phyloP scores from a whole-genome alignment of 2,329 filamentous ascomycete species.

The Mycogone perniciosa region DNA sequence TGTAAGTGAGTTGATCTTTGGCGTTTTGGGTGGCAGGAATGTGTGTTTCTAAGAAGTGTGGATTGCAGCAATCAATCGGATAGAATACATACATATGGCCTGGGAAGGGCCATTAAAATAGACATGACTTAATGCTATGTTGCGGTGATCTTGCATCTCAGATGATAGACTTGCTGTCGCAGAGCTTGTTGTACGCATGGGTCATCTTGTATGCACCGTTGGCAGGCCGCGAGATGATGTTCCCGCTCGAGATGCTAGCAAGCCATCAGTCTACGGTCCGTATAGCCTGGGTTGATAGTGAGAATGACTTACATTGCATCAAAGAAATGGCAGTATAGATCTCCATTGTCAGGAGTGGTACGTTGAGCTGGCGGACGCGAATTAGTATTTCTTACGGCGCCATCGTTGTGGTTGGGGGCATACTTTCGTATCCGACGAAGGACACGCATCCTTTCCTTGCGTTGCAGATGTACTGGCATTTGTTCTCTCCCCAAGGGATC shows the following conservation, averaged over 20 bases:
- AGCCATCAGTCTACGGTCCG: neutral
- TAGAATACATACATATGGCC: neutral
- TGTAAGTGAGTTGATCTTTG: neutral
- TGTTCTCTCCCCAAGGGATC: slow-evolving; percentile 11
- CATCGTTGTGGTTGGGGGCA: neutral
- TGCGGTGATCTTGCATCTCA: neutral
- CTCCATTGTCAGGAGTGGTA: neutral
- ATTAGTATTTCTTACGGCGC: neutral
- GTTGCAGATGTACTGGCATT: slow-evolving; percentile 15
- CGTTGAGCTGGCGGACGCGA: neutral
- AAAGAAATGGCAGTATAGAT: slow-evolving; percentile 12
- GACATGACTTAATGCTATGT: no score
- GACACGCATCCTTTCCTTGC: slow-evolving; percentile 11
- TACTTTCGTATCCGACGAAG: slow-evolving; percentile 13
- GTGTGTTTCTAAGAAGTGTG: neutral
- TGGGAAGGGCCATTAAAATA: neutral
- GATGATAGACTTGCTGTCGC: neutral
- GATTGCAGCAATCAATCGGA: neutral
- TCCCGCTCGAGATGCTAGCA: slow-evolving; percentile 6
- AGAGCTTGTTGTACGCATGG: slow-evolving; percentile 14
- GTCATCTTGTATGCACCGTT: slow-evolving; percentile 3
- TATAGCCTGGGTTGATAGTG: neutral
- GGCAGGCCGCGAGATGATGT: slow-evolving; percentile 1
- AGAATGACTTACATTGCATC: slow-evolving; percentile 10
- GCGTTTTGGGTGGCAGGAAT: neutral